Evolutionary conservation across 2,329 filamentous ascomycete genomes (phyloP).

Genomic region (Parafenestella ontariensis): DNA sequence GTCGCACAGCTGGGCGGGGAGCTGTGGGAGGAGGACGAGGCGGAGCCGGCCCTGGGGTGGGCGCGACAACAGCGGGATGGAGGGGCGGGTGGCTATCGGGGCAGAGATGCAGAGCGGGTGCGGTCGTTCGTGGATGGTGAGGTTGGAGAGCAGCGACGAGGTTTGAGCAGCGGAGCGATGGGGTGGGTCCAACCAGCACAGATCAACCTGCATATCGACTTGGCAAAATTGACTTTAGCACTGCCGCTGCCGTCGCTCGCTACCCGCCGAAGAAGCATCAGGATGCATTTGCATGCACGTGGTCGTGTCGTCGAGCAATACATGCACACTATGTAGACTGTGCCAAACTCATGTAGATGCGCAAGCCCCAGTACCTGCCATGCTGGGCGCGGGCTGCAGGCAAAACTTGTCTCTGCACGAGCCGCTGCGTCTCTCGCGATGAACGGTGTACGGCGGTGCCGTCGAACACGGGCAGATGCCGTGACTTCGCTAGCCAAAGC

Average conservation of each 20-base stretch:
- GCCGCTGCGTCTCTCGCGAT: too few species aligned
- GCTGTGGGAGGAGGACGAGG: slow-evolving; percentile 12
- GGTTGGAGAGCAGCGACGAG: slow-evolving; percentile 18
- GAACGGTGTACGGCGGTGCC: too few species aligned
- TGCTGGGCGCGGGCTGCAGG: too few species aligned
- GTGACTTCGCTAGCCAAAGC: too few species aligned
- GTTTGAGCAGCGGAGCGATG: slow-evolving; percentile 21
- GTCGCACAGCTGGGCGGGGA: slow-evolving; percentile 22
- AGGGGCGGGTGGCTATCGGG: slow-evolving; percentile 11
- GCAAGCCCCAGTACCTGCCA: too few species aligned
- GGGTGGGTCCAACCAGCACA: slow-evolving; percentile 29
- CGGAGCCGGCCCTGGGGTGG: slow-evolving; percentile 30
- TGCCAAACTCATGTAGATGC: too few species aligned
- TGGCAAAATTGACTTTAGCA: slow-evolving; percentile 13
- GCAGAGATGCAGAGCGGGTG: slow-evolving; percentile 10
- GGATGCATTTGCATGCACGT: too few species aligned
- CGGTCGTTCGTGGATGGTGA: slow-evolving; percentile 14
- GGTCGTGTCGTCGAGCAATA: too few species aligned
- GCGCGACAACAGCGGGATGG: slow-evolving; percentile 31
- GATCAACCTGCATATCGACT: neutral
- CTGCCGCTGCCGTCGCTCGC: slow-evolving; percentile 15
- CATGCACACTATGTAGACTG: too few species aligned
- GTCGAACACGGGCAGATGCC: too few species aligned
- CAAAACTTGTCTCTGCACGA: too few species aligned
- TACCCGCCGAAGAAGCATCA: too few species aligned